Conservation (phyloP, 768 basidiomycete genomes). For the Lactarius hengduanensis region DNA sequence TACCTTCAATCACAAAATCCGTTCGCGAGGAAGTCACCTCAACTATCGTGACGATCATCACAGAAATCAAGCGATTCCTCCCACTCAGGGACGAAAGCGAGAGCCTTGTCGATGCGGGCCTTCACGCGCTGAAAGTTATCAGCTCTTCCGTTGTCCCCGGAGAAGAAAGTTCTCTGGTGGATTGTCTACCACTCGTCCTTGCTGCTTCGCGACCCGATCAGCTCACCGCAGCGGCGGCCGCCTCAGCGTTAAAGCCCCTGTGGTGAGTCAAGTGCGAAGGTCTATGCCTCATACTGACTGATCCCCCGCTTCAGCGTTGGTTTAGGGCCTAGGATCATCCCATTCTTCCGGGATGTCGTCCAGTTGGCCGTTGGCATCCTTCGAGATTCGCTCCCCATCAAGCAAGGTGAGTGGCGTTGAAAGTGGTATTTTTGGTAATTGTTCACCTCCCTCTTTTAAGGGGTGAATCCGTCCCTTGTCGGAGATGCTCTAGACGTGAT, state of each 20-base stretch:
- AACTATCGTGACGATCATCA: constrained; percentile 53
- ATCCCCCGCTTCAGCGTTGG: constrained; percentile 47
- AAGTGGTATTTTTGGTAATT: neutral
- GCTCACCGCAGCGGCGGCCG: constrained; percentile 41
- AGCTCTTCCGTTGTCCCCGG: constrained; percentile 54
- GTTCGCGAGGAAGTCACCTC: constrained; percentile 52
- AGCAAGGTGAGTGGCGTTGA: constrained; percentile 20
- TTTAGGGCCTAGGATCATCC: constrained; percentile 86
- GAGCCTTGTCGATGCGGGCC: constrained; percentile 45
- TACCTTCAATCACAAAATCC: constrained; percentile 56
- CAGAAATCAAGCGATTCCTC: constrained; percentile 49
- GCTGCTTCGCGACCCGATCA: constrained; percentile 44
- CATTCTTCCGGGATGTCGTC: constrained; percentile 73
- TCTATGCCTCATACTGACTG: constrained; percentile 21
- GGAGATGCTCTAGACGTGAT: constrained; percentile 49
- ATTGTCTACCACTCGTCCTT: constrained; percentile 59
- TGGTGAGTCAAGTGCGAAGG: constrained; percentile 45
- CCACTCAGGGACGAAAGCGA: constrained; percentile 40
- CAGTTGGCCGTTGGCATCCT: constrained; percentile 52
- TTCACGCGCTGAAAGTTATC: constrained; percentile 60
- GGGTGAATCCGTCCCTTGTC: constrained; percentile 33
- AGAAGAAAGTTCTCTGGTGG: constrained; percentile 65
- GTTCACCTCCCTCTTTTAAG: constrained; percentile 28
- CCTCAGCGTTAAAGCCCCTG: constrained; percentile 58
- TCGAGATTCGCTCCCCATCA: constrained; percentile 39